Conservation (phyloP, 2,329 filamentous ascomycete species). For the Trichoderma harzianum region DNA sequence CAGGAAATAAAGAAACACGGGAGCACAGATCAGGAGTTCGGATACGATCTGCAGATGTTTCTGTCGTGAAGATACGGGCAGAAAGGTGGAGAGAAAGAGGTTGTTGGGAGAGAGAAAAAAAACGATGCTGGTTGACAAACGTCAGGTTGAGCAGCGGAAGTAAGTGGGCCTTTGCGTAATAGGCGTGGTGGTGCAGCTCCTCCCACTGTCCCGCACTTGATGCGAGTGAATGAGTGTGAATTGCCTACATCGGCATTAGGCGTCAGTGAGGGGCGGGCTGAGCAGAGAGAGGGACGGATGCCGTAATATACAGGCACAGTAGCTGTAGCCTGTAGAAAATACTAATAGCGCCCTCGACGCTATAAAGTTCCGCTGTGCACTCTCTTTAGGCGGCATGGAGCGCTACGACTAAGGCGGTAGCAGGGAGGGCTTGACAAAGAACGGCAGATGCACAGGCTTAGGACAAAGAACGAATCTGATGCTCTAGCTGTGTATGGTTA, state of each 20-base stretch:
- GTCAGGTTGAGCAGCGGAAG: slow-evolving; percentile 35
- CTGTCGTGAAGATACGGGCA: slow-evolving; percentile 11
- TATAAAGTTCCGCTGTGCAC: not conserved
- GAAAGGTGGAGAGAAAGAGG: slow-evolving; percentile 18
- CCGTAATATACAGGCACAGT: not conserved
- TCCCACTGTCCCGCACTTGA: slow-evolving; percentile 20
- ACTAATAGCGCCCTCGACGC: not conserved
- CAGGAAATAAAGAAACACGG: slow-evolving; percentile 19
- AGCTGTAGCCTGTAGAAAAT: not conserved
- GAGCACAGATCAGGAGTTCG: slow-evolving; percentile 18
- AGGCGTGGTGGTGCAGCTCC: slow-evolving; percentile 22
- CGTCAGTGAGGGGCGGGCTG: slow-evolving; percentile 6
- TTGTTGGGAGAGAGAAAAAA: slow-evolving; percentile 22
- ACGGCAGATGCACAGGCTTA: slow-evolving; percentile 11
- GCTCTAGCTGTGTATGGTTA: not conserved
- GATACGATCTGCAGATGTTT: not conserved
- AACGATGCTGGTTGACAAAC: slow-evolving; percentile 31
- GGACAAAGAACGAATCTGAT: not conserved
- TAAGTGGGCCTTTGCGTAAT: slow-evolving; percentile 41
- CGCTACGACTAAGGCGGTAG: not conserved
- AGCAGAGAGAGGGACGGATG: not conserved
- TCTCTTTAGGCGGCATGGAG: not conserved
- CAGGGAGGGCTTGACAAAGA: slow-evolving; percentile 8
- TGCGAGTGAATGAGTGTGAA: slow-evolving; percentile 10
- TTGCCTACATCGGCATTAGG: slow-evolving; percentile 5